Evolutionary conservation across 2,329 filamentous ascomycete genomes (phyloP).

Genomic region (Madurella mycetomatis): DNA sequence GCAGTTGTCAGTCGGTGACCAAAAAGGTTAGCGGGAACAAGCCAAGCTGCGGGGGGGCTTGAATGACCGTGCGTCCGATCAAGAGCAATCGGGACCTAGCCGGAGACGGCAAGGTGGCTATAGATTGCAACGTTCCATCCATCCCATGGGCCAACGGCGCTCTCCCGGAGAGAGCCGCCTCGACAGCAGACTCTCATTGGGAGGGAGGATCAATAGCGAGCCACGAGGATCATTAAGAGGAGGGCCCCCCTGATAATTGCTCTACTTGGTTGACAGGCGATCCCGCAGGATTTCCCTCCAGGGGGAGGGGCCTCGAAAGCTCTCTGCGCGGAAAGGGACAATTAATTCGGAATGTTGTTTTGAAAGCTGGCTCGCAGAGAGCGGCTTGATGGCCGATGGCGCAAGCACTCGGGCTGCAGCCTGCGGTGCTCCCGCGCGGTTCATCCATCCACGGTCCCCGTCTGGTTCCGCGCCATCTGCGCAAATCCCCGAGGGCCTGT

Average conservation of each 20-base stretch:
- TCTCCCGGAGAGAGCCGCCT: constrained; percentile 3
- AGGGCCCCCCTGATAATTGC: not conserved
- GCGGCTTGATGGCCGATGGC: constrained; percentile 6
- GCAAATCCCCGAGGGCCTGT: constrained; percentile 9
- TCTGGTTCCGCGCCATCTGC: constrained; percentile 2
- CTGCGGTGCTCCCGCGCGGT: constrained; percentile 1
- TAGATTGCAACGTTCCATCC: constrained; percentile 28
- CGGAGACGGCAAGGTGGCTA: constrained; percentile 9
- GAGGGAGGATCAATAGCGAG: not conserved
- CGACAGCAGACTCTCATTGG: not conserved
- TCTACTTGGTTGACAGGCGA: too few relatives aligned
- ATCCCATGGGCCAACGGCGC: constrained; percentile 1
- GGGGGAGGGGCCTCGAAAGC: not conserved
- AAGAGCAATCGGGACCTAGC: constrained; percentile 8
- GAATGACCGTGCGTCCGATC: constrained; percentile 1
- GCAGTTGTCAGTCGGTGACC: constrained; percentile 7
- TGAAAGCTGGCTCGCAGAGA: constrained; percentile 1
- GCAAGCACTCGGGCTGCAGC: constrained; percentile 6
- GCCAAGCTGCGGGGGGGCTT: constrained; percentile 11
- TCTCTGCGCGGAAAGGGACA: not conserved
- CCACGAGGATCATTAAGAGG: not conserved
- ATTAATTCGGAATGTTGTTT: constrained; percentile 11
- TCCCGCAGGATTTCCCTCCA: not conserved
- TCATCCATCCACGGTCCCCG: not conserved
- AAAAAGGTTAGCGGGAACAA: not conserved